phyloP scores from a whole-genome alignment of 108 stramenopile genomes.

The Nitzschia palea region DNA sequence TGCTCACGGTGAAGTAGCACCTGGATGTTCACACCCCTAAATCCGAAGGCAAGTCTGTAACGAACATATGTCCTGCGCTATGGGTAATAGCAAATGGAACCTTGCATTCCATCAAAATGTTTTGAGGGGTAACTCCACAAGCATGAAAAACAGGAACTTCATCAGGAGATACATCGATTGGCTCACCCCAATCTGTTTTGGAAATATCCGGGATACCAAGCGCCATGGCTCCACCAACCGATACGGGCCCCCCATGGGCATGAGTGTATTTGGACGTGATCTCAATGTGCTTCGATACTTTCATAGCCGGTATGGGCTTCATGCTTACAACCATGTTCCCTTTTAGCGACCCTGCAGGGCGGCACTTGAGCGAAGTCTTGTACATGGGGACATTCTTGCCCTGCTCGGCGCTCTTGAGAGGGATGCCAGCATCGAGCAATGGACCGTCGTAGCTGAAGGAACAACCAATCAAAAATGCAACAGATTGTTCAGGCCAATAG shows the following conservation, averaged over 20 bases:
- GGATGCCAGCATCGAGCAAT: constrained; percentile 67
- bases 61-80: constrained; percentile 92
- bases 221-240: constrained; percentile 69
- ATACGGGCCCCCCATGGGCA: constrained; percentile 88
- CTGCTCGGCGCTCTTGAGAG: constrained; percentile 68
- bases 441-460: constrained; percentile 85
- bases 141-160: constrained; percentile 93
- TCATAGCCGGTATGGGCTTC: constrained; percentile 77
- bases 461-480: constrained; percentile 87
- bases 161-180: constrained; percentile 53
- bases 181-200: constrained; percentile 84
- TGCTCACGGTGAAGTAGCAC: too few relatives aligned
- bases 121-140: constrained; percentile 92
- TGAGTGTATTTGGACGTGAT: constrained; percentile 75
- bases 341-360: constrained; percentile 61
- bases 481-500: constrained; percentile 73
- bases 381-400: constrained; percentile 91
- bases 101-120: constrained; percentile 65
- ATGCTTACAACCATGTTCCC: constrained; percentile 87
- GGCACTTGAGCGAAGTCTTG: constrained; percentile 64
- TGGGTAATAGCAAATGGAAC: constrained; percentile 86
- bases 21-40: constrained; percentile 38
- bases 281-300: constrained; percentile 69
- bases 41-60: constrained; percentile 67
- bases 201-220: constrained; percentile 72